These are phyloP conservation scores for Odonthalia washingtoniensis DNA, from an alignment of 31 red algal species.

Conservation along the genomic window DNA sequence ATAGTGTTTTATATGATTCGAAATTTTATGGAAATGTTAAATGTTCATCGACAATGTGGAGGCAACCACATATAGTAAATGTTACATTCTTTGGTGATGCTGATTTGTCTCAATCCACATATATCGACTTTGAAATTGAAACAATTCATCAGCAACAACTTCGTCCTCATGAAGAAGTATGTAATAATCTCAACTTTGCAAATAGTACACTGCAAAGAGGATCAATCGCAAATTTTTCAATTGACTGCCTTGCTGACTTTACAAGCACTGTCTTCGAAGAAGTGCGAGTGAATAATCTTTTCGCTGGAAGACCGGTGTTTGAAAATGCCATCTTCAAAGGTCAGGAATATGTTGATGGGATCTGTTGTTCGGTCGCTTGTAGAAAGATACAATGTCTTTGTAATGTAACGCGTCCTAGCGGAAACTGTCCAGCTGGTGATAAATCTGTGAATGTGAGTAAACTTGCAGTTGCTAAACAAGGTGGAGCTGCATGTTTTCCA, in stretches of 20 bases:
- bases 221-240: slow-evolving; percentile 39
- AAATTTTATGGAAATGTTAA: slow-evolving; percentile 41
- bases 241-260: slow-evolving; percentile 32
- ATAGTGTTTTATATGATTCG: slow-evolving; percentile 47
- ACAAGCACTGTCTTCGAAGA: slow-evolving; percentile 11
- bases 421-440: slow-evolving; percentile 34
- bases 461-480: not conserved
- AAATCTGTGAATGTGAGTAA: slow-evolving; percentile 24
- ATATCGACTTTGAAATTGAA: too few relatives aligned
- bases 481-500: slow-evolving; percentile 74
- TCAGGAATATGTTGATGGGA: slow-evolving; percentile 55
- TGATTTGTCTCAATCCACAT: slow-evolving; percentile 26
- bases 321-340: slow-evolving; percentile 37
- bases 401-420: slow-evolving; percentile 36
- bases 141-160: not conserved
- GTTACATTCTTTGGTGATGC: slow-evolving; percentile 54
- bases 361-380: slow-evolving; percentile 35
- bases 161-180: not conserved
- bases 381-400: slow-evolving; percentile 31
- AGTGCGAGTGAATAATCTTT: slow-evolving; percentile 33
- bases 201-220: not conserved
- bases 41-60: slow-evolving; percentile 49
- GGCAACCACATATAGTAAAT: slow-evolving; percentile 48
- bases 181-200: slow-evolving; percentile 31
- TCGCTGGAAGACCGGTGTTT: slow-evolving; percentile 30